Evolutionary conservation across 2,329 filamentous ascomycete genomes (phyloP), one percentile per base, ranked within the genome.

Genomic region (Penicillium sclerotiorum): DNA sequence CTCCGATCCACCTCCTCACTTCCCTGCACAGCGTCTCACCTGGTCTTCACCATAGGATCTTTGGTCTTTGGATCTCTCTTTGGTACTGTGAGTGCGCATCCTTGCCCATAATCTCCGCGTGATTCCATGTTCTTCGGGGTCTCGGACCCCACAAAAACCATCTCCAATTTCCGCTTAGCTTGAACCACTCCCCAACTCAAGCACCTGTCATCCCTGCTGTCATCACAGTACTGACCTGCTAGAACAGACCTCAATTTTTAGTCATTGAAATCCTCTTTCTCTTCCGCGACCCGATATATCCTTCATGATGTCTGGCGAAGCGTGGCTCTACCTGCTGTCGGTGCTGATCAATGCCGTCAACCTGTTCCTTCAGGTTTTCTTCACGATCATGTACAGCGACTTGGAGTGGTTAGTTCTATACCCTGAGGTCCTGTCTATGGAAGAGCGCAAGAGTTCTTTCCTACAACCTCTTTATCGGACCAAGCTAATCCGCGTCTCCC

Each of bases 381-480:
- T 99, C 80, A 99, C 94, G 51, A 99, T 99, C 72, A 99, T 99
- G 95, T 99, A 97, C 80, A 96, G 90, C 76, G 94, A 99, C 82
- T 78, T 99, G 68, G 94, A 99, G 88, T 99, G 94, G 92, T 95
- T 80, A 69, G 89, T 81, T n/a, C 13, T 23, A 37, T 15, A 7
- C 13, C n/a, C 11, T 8, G 15, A n/a, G n/a, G n/a, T n/a, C n/a
- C n/a, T n/a, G n/a, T n/a, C n/a, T n/a, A n/a, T n/a, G n/a, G n/a
- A n/a, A n/a, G n/a, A n/a, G n/a, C 8, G 9, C n/a, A 20, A n/a
- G 21, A 23, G 11, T 13, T 5, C 3, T 5, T 12, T 47, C 38
- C 22, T n/a, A 3, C 8, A 18, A 8, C 15, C 23, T 37, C 37
- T 28, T 32, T n/a, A 12, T 32, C 38, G 41, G 44, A 52, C 38